Evolutionary conservation across 225 moss, liverwort and hornwort genomes (phyloP).

Genomic region (Lunularia cruciata): DNA sequence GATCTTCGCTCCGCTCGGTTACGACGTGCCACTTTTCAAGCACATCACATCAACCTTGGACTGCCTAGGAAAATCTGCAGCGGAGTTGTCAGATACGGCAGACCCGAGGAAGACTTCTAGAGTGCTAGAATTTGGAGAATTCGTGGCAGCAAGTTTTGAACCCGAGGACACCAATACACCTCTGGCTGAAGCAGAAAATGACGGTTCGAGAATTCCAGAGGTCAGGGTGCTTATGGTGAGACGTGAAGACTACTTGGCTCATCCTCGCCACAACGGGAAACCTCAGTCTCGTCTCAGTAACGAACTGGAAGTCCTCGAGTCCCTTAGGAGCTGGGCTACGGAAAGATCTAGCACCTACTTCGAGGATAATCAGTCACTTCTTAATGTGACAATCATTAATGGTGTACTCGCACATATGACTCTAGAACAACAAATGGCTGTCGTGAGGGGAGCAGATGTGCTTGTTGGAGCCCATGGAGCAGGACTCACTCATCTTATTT

Average conservation of each 20-base stretch:
- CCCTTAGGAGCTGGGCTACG: constrained; percentile 64
- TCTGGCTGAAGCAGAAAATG: not conserved
- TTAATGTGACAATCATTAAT: constrained; percentile 58
- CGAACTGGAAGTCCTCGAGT: constrained; percentile 62
- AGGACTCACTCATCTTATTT: constrained; percentile 82
- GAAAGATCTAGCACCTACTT: constrained; percentile 40
- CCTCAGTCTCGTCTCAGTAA: constrained; percentile 89
- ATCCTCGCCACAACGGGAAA: constrained; percentile 89
- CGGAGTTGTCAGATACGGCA: constrained; percentile 41
- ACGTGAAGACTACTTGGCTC: constrained; percentile 88
- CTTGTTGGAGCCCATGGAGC: constrained; percentile 95
- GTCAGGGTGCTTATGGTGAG: constrained; percentile 80
- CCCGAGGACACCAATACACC: constrained; percentile 1
- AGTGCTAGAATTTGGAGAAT: constrained; percentile 88
- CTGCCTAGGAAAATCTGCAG: constrained; percentile 47
- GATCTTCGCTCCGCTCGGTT: constrained; percentile 93
- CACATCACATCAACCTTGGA: constrained; percentile 46
- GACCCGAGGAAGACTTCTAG: constrained; percentile 47
- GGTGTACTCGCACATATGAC: constrained; percentile 86
- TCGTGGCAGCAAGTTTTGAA: constrained; percentile 64
- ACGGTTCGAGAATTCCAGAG: not conserved
- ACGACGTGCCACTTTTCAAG: constrained; percentile 83
- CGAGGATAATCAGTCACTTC: constrained; percentile 17
- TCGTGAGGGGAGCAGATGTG: constrained; percentile 66
- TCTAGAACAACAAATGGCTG: constrained; percentile 64